Percentiles rank a stretch among this genome's conserved stretches.
phyloP scores from a whole-genome alignment of 1,284 basidiomycete species.

The Leccinum variabile region DNA sequence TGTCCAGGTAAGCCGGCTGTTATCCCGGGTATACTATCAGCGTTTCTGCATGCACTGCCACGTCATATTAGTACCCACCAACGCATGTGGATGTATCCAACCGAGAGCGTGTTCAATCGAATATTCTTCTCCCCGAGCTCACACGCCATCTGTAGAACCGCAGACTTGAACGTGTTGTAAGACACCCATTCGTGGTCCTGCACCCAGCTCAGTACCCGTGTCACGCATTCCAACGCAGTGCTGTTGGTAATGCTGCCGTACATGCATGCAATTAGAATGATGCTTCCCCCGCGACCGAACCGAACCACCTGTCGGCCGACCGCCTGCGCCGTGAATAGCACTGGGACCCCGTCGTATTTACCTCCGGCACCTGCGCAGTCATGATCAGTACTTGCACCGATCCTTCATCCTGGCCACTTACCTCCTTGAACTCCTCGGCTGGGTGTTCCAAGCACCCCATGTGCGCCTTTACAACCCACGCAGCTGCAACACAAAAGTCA shows the following conservation, averaged over 20 bases:
- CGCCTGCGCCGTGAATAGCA: slow-evolving; percentile 73
- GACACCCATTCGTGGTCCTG: slow-evolving; percentile 75
- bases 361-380: slow-evolving; percentile 57
- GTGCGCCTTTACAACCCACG: slow-evolving; percentile 45
- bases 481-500: not conserved
- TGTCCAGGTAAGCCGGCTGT: slow-evolving; percentile 75
- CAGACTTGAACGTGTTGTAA: slow-evolving; percentile 84
- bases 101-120: slow-evolving; percentile 72
- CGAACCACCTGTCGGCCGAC: slow-evolving; percentile 67
- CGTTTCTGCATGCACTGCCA: not conserved
- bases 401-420: slow-evolving; percentile 23
- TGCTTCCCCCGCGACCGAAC: slow-evolving; percentile 71
- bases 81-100: slow-evolving; percentile 72
- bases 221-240: not conserved
- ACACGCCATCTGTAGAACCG: slow-evolving; percentile 81
- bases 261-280: slow-evolving; percentile 82
- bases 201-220: not conserved
- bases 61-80: not conserved
- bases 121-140: slow-evolving; percentile 74
- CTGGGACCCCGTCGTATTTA: slow-evolving; percentile 65
- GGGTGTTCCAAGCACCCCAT: slow-evolving; percentile 71
- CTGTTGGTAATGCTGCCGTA: slow-evolving; percentile 82
- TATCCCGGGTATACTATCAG: slow-evolving; percentile 49
- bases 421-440: slow-evolving; percentile 67
- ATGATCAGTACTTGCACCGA: not conserved